These are phyloP conservation scores for Penicillium decumbens DNA, from an alignment of 2,329 filamentous ascomycete genomes.

Conservation along the genomic window DNA sequence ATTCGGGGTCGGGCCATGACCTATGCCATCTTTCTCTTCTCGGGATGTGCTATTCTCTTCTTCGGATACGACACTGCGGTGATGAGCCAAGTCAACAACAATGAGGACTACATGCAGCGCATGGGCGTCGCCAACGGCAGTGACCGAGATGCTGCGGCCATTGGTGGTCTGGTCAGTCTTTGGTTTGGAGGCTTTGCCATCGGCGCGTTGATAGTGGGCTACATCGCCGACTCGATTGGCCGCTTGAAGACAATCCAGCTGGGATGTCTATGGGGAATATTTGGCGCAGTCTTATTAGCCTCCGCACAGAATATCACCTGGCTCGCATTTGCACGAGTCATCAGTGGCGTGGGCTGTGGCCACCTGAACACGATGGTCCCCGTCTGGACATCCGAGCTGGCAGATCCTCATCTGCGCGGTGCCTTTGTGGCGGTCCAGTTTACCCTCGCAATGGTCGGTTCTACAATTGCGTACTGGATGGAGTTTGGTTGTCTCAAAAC, in stretches of 20 bases:
- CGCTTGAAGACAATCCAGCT: constrained; percentile 25
- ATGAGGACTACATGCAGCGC: constrained; percentile 21
- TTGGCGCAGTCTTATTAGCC: constrained; percentile 21
- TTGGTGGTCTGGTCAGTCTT: constrained; percentile 26
- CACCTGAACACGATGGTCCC: constrained; percentile 27
- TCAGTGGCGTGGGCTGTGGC: constrained; percentile 27
- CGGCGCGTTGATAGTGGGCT: constrained; percentile 23
- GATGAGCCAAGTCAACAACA: constrained; percentile 28
- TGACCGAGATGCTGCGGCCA: constrained; percentile 20
- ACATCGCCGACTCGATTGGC: constrained; percentile 25
- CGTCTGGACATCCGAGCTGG: constrained; percentile 27
- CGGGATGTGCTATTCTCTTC: constrained; percentile 20
- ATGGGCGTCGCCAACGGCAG: constrained; percentile 20
- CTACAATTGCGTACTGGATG: constrained; percentile 27
- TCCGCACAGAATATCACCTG: constrained; percentile 24
- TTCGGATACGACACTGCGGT: constrained; percentile 24
- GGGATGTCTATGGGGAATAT: constrained; percentile 24
- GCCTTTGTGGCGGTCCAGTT: constrained; percentile 26
- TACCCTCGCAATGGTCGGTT: constrained; percentile 18
- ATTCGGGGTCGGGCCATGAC: constrained; percentile 5
- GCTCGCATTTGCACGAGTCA: constrained; percentile 24
- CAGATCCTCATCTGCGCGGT: constrained; percentile 23
- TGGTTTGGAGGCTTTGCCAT: constrained; percentile 27
- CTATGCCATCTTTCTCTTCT: constrained; percentile 11
- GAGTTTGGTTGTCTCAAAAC: constrained; percentile 27